A percentile compares a stretch with the other conserved stretches of the same genome.
Conservation (phyloP, 2,329 filamentous ascomycete genomes). For the Acrocalymma vagum region DNA sequence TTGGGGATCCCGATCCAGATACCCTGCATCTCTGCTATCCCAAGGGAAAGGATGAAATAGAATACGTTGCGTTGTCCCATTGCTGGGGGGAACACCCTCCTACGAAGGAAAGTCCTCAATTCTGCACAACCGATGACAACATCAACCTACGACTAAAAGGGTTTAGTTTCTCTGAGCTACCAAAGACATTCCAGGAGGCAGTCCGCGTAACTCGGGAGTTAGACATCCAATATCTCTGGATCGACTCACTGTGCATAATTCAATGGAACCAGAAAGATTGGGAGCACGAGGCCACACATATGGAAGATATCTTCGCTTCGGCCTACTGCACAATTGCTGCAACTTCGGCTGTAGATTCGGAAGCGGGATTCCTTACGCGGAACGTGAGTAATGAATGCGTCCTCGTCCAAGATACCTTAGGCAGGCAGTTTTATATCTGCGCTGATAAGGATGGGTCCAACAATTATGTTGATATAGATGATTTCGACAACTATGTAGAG, state of each 20-base stretch:
- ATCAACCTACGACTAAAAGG: conserved; percentile 5
- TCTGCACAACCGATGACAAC: conserved; percentile 21
- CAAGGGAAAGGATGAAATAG: conserved; percentile 5
- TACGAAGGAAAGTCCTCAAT: conserved; percentile 10
- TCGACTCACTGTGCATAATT: conserved; percentile 29
- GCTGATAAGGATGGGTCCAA: conserved; percentile 21
- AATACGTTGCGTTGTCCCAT: conserved; percentile 25
- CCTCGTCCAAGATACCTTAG: conserved; percentile 10
- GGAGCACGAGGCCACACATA: conserved; percentile 18
- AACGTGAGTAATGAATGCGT: conserved; percentile 10
- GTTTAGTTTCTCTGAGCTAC: conserved; percentile 21
- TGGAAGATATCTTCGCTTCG: conserved; percentile 19
- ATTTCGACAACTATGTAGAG: conserved; percentile 12
- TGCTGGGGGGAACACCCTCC: conserved; percentile 21
- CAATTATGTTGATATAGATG: conserved; percentile 8
- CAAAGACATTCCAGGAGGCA: conserved; percentile 24
- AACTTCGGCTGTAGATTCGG: conserved; percentile 17
- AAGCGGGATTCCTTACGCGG: conserved; percentile 23
- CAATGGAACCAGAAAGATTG: conserved; percentile 25
- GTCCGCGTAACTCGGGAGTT: conserved; percentile 18
- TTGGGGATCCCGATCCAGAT: conserved; percentile 14
- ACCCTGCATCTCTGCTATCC: conserved; percentile 17
- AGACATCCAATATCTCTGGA: conserved; percentile 19
- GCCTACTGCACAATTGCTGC: conserved; percentile 26
- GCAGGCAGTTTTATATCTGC: conserved; percentile 16